phyloP scores from a whole-genome alignment of 257 asterid genomes.

The Fraxinus excelsior region DNA sequence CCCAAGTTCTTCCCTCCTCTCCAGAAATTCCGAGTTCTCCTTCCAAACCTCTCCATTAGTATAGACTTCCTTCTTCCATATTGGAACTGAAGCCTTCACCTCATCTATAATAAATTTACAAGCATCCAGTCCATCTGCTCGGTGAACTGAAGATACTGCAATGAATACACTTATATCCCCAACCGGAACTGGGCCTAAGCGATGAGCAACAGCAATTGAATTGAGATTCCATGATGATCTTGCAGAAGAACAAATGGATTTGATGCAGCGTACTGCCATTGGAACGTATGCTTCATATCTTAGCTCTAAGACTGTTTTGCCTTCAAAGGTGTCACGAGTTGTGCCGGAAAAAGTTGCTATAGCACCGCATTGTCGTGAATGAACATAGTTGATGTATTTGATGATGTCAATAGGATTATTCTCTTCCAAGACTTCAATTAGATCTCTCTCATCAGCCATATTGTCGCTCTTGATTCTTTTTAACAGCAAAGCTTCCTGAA shows the following conservation, averaged over 20 bases:
- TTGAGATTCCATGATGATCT: slow-evolving; percentile 70
- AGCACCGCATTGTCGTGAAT: slow-evolving; percentile 85
- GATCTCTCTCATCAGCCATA: slow-evolving; percentile 62
- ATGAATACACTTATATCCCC: slow-evolving; percentile 88
- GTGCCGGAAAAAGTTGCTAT: slow-evolving; percentile 93
- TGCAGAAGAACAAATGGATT: slow-evolving; percentile 78
- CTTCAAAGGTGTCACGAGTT: slow-evolving; percentile 81
- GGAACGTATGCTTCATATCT: slow-evolving; percentile 91
- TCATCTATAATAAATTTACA: slow-evolving; percentile 87
- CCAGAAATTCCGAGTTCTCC: slow-evolving; percentile 81
- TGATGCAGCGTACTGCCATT: slow-evolving; percentile 82
- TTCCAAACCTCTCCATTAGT: slow-evolving; percentile 95
- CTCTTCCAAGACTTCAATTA: slow-evolving; percentile 77
- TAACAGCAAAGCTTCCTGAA: not conserved
- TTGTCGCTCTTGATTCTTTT: not conserved
- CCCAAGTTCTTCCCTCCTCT: slow-evolving; percentile 59
- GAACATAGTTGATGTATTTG: slow-evolving; percentile 69
- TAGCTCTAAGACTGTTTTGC: slow-evolving; percentile 75
- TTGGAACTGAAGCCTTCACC: slow-evolving; percentile 87
- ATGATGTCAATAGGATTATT: slow-evolving; percentile 55
- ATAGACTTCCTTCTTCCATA: slow-evolving; percentile 98
- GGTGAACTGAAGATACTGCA: slow-evolving; percentile 77
- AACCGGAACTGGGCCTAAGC: slow-evolving; percentile 79
- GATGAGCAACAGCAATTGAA: slow-evolving; percentile 77
- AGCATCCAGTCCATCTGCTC: slow-evolving; percentile 84